Evolutionary conservation across 768 basidiomycete species (phyloP), one percentile per base, ranked within the genome.

Genomic region (Saitozyma podzolica): DNA sequence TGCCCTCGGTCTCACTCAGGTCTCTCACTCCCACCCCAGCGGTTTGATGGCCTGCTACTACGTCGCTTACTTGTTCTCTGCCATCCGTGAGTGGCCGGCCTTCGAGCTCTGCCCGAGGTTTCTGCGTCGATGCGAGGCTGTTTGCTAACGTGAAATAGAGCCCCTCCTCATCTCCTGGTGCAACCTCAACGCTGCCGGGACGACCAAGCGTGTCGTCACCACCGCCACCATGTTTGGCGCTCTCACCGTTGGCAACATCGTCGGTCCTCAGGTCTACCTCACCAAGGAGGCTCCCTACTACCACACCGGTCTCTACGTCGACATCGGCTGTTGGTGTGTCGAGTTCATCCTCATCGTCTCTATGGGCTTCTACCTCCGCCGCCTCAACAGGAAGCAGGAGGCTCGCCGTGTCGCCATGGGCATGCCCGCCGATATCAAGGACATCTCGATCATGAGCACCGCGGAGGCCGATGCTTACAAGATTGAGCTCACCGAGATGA

Each of bases 191-290:
- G 69, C 71, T 17, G 71, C 68, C 9, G 74, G 74, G 11, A 65
- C 68, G 13, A 76, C 74, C 42, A 76, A 71, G 56, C 69, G 69
- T 58, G 69, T 69, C 13, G 60, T 68, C n/a, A 73, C 72, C 40
- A 72, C 68, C 51, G 63, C 72, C 8, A 69, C 66, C 53, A 73
- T 63, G 50, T 61, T 61, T 17, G 59, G 49, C 5, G 59, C 61
- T 40, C 56, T 41, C 66, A 71, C 54, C 67, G 72, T 58, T n/a
- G 74, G 74, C 9, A 76, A 76, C 56, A 62, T 72, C 48, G 57
- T 74, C 62, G 76, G 76, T 16, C 76, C 76, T 29, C 74, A 76
- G 47, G 72, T 78, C 59, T 78, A 76, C 65, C 65, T 75, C 19
- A 47, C 68, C 0, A 29, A 40, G 13, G 76, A 78, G 50, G 65